A percentile compares a stretch with the other conserved stretches of the same genome.
These are phyloP conservation scores for Pelargonium citronellum DNA, from an alignment of 441 rosid species.

Conservation along the genomic window DNA sequence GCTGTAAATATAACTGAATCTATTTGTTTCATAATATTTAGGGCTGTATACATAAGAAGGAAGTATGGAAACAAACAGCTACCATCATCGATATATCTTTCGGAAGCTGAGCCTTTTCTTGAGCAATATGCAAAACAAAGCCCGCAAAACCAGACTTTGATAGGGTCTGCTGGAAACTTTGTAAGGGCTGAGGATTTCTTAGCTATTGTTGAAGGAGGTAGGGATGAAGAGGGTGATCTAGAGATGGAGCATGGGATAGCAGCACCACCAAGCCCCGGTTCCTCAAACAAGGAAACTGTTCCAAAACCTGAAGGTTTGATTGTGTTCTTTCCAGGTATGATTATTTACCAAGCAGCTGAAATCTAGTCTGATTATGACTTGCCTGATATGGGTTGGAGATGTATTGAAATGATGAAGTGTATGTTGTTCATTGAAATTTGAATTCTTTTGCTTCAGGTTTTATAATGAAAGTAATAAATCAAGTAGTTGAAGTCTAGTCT, in stretches of 20 bases:
- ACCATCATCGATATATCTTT: conserved; percentile 68
- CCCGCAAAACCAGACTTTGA: conserved; percentile 60
- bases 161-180: conserved; percentile 83
- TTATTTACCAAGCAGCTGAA: conserved; percentile 14
- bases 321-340: conserved; percentile 88
- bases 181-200: conserved; percentile 72
- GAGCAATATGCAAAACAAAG: conserved; percentile 80
- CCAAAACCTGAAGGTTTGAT: conserved; percentile 69
- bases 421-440: conserved; percentile 8
- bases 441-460: background rate
- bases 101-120: conserved; percentile 94
- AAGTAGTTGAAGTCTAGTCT: too few species aligned
- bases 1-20: conserved; percentile 5
- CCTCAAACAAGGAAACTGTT: conserved; percentile 45
- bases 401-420: background rate
- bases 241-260: conserved; percentile 40
- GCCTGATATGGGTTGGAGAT: background rate
- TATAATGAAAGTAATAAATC: background rate
- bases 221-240: conserved; percentile 93
- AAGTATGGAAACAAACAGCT: conserved; percentile 65
- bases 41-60: conserved; percentile 67
- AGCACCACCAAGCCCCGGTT: conserved; percentile 41
- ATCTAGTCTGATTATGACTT: background rate
- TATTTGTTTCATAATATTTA: conserved; percentile 27
- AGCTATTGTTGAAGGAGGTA: conserved; percentile 69